phyloP scores from a whole-genome alignment of 768 basidiomycete genomes.

The Crepidotus variabilis region DNA sequence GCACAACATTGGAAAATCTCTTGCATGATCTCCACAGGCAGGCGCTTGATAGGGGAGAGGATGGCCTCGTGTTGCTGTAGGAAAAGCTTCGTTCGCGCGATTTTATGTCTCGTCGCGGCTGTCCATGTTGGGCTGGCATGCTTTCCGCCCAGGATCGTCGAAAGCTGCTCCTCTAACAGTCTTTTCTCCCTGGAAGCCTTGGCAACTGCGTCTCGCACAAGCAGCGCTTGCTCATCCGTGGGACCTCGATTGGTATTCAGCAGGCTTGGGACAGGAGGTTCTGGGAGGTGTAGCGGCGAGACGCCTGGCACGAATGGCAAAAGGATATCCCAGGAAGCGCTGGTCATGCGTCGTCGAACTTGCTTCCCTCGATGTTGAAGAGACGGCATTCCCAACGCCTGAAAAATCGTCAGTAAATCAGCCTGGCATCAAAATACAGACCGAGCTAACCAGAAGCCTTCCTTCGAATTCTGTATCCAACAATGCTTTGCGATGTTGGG shows the following conservation, averaged over 20 bases:
- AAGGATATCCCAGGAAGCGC: conserved; percentile 3
- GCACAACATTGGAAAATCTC: conserved; percentile 1
- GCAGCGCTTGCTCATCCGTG: conserved; percentile 11
- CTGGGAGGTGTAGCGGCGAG: conserved; percentile 13
- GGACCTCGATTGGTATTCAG: conserved; percentile 15
- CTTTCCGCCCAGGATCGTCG: background rate
- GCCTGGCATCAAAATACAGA: background rate
- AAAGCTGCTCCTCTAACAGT: conserved; percentile 5
- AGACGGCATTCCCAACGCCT: background rate
- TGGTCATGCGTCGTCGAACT: background rate
- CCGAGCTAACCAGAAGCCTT: background rate
- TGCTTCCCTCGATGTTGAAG: background rate
- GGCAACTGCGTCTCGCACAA: conserved; percentile 12
- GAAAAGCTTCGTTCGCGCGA: background rate
- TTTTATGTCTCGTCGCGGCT: conserved; percentile 8
- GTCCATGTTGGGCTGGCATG: conserved; percentile 8
- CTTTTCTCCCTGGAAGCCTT: conserved; percentile 5
- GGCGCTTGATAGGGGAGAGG: background rate
- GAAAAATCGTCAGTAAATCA: background rate
- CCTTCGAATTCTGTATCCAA: background rate
- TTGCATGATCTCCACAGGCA: conserved; percentile 1
- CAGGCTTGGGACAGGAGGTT: conserved; percentile 17
- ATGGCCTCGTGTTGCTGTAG: conserved; percentile 2
- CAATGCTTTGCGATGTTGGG: background rate
- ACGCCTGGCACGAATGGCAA: conserved; percentile 15